Base-by-base conservation (phyloP, 129 eudicot genomes). In the Artemisia annua region DNA sequence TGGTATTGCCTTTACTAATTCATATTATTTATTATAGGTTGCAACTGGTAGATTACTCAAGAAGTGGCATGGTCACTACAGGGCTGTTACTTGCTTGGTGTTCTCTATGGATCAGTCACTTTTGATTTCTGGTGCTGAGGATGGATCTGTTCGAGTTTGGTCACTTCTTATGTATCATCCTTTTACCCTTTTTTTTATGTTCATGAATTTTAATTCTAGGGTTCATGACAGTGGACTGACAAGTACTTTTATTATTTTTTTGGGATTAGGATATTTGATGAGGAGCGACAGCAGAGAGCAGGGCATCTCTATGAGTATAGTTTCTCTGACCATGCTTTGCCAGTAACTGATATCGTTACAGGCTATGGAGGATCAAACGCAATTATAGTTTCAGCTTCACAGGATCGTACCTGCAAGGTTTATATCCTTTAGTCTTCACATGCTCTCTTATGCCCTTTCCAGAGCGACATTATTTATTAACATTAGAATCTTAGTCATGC, bases 351-450 rank as follows among this genome's bases (percentile, higher is more conserved):
- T 56, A 75, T 89, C 61, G 88, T 82, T 75, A 82, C 75, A 26
- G 96, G 96, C 61, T 78, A 80, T 74, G 98, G 96, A 51, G 92
- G 96, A 69, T 85, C 87, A 52, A 89, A 89, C 81, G 96, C 98
- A 62, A 83, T 93, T 50, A 85, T 93, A 28, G 57, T 93, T 28
- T 89, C 98, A 53, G 85, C 96, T 65, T 93, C 96, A 19, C 90
- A 87, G 86, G 98, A 93, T 71, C 85, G 92, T 54, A 93, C 98
- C 61, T 93, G 96, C 89, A 93, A 93, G 98, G 98, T 92, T 48
- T 52, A 68, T 13, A 59, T 20, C 48, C 14, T 59, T 73, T 24
- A 16, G 48, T 63, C n/a, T 9, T 55, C 13, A 44, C 15, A 26
- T 53, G 0, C 6, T 39, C 56, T 67, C 17, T 64, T 70, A 20